Evolutionary conservation across 2,329 filamentous ascomycete species (phyloP).

Genomic region (Diaporthe vaccinii): DNA sequence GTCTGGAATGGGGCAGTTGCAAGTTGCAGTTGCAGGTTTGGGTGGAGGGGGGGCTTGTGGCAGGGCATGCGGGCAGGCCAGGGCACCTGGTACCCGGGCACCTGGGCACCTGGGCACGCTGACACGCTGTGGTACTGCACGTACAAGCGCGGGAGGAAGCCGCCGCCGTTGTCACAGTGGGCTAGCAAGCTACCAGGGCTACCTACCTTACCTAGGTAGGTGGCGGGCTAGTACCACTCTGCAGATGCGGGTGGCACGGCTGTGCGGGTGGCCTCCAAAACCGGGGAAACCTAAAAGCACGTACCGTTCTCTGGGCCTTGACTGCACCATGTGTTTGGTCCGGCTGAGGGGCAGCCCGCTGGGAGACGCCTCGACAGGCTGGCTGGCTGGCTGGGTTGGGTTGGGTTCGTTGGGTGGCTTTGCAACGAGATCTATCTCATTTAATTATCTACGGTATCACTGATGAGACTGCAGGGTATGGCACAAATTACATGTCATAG

Average conservation of each 20-base stretch:
- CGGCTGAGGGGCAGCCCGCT: slow-evolving; percentile 21
- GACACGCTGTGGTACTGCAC: neutral
- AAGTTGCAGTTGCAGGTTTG: slow-evolving; percentile 34
- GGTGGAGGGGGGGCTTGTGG: slow-evolving; percentile 27
- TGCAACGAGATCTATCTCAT: neutral
- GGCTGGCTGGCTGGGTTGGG: neutral
- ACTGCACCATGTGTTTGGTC: neutral
- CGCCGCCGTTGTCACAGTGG: slow-evolving; percentile 15
- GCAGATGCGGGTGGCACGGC: neutral
- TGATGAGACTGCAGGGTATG: neutral
- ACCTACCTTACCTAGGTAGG: too few species aligned
- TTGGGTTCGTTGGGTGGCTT: slow-evolving; percentile 5
- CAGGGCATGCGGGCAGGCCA: slow-evolving; percentile 25
- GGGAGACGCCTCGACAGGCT: slow-evolving; percentile 12
- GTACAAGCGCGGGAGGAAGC: slow-evolving; percentile 28
- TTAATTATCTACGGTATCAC: neutral
- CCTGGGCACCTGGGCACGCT: neutral
- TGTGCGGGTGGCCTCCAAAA: slow-evolving; percentile 32
- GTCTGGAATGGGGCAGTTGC: slow-evolving; percentile 34
- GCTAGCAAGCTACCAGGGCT: neutral
- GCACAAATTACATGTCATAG: slow-evolving; percentile 1
- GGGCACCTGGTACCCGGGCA: slow-evolving; percentile 17
- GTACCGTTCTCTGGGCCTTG: neutral
- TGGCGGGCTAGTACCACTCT: neutral
- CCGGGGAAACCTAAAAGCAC: slow-evolving; percentile 31